Evolutionary conservation across 352 stramenopile genomes (phyloP).

Genomic region (Saprolegnia diclina): DNA sequence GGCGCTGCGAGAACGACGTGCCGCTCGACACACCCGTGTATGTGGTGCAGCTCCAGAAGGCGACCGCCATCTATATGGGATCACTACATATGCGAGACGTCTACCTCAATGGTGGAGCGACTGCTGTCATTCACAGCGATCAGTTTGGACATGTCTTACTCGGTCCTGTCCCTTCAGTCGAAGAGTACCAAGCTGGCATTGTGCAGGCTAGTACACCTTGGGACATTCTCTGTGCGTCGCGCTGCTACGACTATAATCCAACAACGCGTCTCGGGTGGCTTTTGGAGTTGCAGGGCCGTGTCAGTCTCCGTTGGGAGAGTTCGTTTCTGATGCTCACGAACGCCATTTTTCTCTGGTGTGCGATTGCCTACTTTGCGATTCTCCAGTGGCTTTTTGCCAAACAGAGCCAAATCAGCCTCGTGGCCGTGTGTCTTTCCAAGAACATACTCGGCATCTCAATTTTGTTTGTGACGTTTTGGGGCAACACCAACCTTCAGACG

Average conservation of each 20-base stretch:
- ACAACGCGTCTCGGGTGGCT: not conserved
- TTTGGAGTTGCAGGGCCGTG: not conserved
- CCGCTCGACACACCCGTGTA: not conserved
- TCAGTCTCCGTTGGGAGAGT: not conserved
- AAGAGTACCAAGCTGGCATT: not conserved
- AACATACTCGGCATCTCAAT: not conserved
- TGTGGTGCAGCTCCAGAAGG: not conserved
- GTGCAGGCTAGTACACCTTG: not conserved
- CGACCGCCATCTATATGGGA: not conserved
- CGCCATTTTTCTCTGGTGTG: not conserved
- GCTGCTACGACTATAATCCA: not conserved
- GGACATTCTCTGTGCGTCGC: not conserved
- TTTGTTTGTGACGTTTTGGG: not conserved
- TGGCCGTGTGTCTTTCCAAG: not conserved
- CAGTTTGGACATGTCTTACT: not conserved
- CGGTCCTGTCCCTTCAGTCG: not conserved
- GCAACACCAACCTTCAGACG: not conserved
- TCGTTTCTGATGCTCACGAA: slow-evolving; percentile 1
- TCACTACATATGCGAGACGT: not conserved
- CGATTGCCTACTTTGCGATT: not conserved
- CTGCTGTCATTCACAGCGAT: not conserved
- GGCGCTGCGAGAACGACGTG: not conserved
- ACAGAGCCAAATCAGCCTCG: not conserved
- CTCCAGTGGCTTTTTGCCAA: not conserved
- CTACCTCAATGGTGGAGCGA: not conserved